Conservation (phyloP, 805 yeast genomes). For the Schwanniomyces occidentalis region DNA sequence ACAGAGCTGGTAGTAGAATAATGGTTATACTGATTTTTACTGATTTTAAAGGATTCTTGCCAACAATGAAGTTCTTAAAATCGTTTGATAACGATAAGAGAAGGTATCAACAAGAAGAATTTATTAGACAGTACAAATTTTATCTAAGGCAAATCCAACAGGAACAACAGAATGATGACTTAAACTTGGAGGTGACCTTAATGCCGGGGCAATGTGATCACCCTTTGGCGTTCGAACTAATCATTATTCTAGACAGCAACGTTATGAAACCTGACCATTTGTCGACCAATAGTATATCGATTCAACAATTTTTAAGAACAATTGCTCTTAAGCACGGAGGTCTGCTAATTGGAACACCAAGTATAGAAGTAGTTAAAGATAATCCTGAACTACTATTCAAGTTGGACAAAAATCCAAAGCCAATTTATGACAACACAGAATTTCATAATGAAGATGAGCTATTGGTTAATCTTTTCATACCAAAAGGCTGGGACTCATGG, state of each 20-base stretch:
- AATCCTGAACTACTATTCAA: conserved; percentile 7
- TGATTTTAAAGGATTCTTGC: conserved; percentile 11
- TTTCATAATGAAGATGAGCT: conserved; percentile 5
- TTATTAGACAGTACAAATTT: conserved; percentile 6
- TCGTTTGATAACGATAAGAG: conserved; percentile 2
- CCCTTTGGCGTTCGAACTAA: conserved; percentile 20
- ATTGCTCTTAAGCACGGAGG: conserved; percentile 34
- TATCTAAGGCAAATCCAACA: conserved; percentile 5
- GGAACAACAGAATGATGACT: conserved; percentile 1
- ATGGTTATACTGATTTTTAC: conserved; percentile 10
- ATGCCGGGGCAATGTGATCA: conserved; percentile 23
- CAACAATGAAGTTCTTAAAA: conserved; percentile 11
- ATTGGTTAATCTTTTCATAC: conserved; percentile 31
- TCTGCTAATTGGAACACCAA: conserved; percentile 13
- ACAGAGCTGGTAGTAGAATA: conserved; percentile 1
- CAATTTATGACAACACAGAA: conserved; percentile 13
- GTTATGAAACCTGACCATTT: conserved; percentile 17
- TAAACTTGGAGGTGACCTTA: conserved; percentile 6
- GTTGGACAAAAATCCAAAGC: conserved; percentile 11
- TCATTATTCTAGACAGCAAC: conserved; percentile 17
- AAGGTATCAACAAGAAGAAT: conserved; percentile 4
- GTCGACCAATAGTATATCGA: conserved; percentile 17
- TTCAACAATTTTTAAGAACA: conserved; percentile 40
- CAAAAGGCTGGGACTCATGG: conserved; percentile 53
- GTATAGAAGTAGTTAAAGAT: conserved; percentile 5